phyloP scores from a whole-genome alignment of 2,329 filamentous ascomycete genomes.

The Magnaporthiopsis poae region DNA sequence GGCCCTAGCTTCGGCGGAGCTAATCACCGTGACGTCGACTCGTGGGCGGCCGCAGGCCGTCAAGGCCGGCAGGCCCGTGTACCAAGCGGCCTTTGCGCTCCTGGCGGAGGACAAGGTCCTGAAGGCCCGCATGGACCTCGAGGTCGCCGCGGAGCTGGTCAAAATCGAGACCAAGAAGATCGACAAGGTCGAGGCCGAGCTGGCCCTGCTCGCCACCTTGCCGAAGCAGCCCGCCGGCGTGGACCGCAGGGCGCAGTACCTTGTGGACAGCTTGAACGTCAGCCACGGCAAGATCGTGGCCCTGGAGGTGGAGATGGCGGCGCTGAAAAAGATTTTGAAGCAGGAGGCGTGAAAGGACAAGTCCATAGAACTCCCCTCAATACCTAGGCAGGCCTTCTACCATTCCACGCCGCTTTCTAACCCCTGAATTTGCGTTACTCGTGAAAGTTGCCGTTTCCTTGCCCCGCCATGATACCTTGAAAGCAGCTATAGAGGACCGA shows the following conservation, averaged over 20 bases:
- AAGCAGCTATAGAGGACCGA: too few relatives aligned
- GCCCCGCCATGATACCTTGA: too few relatives aligned
- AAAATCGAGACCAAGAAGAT: slow-evolving; percentile 65
- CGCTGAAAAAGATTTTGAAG: slow-evolving; percentile 59
- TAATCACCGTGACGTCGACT: slow-evolving; percentile 64
- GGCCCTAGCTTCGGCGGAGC: slow-evolving; percentile 71
- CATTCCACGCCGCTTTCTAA: too few relatives aligned
- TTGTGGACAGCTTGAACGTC: slow-evolving; percentile 62
- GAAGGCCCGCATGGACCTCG: slow-evolving; percentile 61
- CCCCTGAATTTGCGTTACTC: too few relatives aligned
- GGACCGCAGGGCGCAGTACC: slow-evolving; percentile 55
- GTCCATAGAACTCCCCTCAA: too few relatives aligned
- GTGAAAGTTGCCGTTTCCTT: too few relatives aligned
- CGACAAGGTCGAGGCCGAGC: slow-evolving; percentile 68
- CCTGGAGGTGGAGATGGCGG: slow-evolving; percentile 62
- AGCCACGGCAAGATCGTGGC: slow-evolving; percentile 65
- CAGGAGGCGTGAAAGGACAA: slow-evolving; percentile 19
- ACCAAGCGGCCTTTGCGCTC: slow-evolving; percentile 68
- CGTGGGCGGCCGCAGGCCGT: slow-evolving; percentile 72
- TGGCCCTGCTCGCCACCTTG: slow-evolving; percentile 59
- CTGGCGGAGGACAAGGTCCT: slow-evolving; percentile 65
- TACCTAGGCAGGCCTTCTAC: too few relatives aligned
- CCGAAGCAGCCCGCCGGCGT: slow-evolving; percentile 63
- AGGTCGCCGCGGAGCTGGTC: slow-evolving; percentile 57
- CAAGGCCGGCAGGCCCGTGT: slow-evolving; percentile 75